Base-by-base conservation (phyloP, 2,329 filamentous ascomycete species). In the Zalaria obscura region DNA sequence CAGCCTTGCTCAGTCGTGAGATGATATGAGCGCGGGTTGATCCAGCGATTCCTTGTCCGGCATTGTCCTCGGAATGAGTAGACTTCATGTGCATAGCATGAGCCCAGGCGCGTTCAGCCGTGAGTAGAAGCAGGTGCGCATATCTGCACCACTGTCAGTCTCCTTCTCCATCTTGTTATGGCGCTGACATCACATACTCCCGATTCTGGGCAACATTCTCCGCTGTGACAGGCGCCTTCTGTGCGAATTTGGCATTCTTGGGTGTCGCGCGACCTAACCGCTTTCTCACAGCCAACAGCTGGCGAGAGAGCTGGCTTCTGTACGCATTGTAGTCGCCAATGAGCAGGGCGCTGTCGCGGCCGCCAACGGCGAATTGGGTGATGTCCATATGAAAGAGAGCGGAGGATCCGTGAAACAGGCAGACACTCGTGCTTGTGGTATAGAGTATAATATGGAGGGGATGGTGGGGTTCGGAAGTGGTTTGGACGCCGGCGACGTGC, bases 11-110 rank as follows among this genome's bases (percentile, higher is more conserved):
- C 34, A 96, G 69, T 40, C 88, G 78, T 9, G 88, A 93, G 43
- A 93, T 76, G 33, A 96, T 91, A 61, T 98, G 89, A 40, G 81
- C 81, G 55, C 87, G 79, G 11, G 84, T 82, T 40, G 81, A 77
- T 45, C 87, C 82, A 27, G 79, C 75, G 48, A 94, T 82, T 38
- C 79, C 80, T 60, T 85, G 83, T 40, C 70, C 65, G 32, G 70
- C 68, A 46, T 80, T 78, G 52, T 91, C 85, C 52, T 83, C 74
- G 33, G 83, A 76, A 58, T 93, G 85, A 18, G 76, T 69, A 3
- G 85, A 75, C 63, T 93, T 95, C 73, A 95, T 86, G 57, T 83
- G 78, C 87, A 96, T 93, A 44, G 88, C 89, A 61, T 94, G 81
- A 32, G 91, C 89, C 85, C 87, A 96, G 40, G 88, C 85, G 48